Percentiles rank a stretch among this genome's conserved stretches.
Conservation (phyloP, 148 eudicot species). For the Spergularia bocconei region DNA sequence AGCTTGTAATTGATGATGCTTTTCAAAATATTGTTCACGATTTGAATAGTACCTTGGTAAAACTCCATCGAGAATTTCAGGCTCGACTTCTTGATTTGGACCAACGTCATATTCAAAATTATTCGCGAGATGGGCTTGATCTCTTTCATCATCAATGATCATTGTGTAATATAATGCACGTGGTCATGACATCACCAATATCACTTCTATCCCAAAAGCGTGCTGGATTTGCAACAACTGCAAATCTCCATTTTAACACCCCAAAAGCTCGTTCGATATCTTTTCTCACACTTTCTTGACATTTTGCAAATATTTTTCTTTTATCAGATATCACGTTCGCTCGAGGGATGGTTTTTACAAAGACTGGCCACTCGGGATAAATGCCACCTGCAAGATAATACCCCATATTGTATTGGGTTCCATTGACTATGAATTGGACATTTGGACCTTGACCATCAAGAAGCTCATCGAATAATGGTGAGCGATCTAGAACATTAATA, state of each 20-base stretch:
- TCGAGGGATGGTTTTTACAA: not conserved
- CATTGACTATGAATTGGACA: not conserved
- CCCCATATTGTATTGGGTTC: not conserved
- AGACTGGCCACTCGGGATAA: not conserved
- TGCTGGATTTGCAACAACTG: not conserved
- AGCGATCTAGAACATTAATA: no score
- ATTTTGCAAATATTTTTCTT: not conserved
- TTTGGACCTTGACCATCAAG: not conserved
- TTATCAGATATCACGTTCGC: not conserved
- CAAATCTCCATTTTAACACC: slow-evolving; percentile 1
- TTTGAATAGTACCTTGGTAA: no score
- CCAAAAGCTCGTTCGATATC: slow-evolving; percentile 15
- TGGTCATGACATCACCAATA: no score
- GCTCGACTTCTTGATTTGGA: no score
- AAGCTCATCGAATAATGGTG: slow-evolving; percentile 4
- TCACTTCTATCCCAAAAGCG: no score
- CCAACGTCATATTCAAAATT: no score
- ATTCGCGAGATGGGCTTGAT: no score
- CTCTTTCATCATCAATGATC: no score
- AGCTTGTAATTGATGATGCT: no score
- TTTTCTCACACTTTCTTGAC: not conserved
- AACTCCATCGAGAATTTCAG: no score
- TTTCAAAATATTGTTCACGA: no score
- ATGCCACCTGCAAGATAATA: slow-evolving; percentile 9
- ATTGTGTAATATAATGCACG: no score